A percentile compares a stretch with the other conserved stretches of the same genome.
Conservation (phyloP, 257 asterid species). For the Hygrophila difformis region DNA sequence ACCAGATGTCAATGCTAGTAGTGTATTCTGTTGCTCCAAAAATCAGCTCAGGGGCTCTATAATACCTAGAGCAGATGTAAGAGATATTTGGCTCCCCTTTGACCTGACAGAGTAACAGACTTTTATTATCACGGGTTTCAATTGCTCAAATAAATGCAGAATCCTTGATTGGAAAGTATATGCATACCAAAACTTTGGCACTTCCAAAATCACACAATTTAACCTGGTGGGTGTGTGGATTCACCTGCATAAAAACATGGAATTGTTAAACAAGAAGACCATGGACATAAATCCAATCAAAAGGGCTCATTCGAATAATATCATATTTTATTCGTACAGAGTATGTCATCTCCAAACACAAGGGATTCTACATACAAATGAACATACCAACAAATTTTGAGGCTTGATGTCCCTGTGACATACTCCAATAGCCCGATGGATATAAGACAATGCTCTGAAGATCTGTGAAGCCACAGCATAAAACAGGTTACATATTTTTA, state of each 20-base stretch:
- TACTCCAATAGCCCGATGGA: conserved; percentile 42
- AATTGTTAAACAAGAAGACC: too few relatives aligned
- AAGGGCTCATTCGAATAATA: background rate
- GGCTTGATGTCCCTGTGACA: conserved; percentile 68
- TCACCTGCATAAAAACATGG: conserved; percentile 28
- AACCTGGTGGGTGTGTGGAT: conserved; percentile 63
- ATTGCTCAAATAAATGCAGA: background rate
- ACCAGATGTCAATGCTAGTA: conserved; percentile 74
- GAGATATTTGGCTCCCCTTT: conserved; percentile 87
- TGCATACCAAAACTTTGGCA: conserved; percentile 83
- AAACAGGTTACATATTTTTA: background rate
- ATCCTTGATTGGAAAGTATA: background rate
- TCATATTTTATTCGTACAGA: background rate
- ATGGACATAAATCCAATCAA: too few relatives aligned
- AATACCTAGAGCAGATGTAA: conserved; percentile 82
- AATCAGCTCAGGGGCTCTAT: conserved; percentile 78
- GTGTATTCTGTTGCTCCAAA: conserved; percentile 89
- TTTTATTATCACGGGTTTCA: background rate
- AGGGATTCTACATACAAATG: background rate
- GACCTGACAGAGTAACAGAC: conserved; percentile 33
- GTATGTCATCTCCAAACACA: too few relatives aligned
- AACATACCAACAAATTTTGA: conserved; percentile 50
- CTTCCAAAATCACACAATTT: conserved; percentile 86
- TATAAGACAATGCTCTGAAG: conserved; percentile 49
- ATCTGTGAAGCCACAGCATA: conserved; percentile 29